phyloP scores from a whole-genome alignment of 345 rosid genomes.

The Citrus australasica region DNA sequence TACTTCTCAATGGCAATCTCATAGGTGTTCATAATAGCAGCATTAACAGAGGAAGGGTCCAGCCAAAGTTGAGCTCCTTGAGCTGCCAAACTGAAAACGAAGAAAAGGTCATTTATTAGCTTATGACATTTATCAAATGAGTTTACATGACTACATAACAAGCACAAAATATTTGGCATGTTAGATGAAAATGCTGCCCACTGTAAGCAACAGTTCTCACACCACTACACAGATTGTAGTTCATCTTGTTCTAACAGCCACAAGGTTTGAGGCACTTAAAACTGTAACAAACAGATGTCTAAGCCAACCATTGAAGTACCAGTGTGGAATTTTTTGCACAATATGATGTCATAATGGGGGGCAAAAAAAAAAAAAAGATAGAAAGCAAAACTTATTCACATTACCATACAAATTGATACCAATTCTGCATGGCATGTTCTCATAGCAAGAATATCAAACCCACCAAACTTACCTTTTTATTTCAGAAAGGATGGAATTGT shows the following conservation, averaged over 20 bases:
- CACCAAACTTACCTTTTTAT: conserved; percentile 57
- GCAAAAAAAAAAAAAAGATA: background rate
- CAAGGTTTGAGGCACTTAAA: background rate
- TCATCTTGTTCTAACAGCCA: background rate
- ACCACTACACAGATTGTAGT: background rate
- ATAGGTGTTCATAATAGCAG: conserved; percentile 76
- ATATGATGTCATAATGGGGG: background rate
- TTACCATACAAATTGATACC: background rate
- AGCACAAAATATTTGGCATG: background rate
- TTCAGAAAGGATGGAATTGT: conserved; percentile 68
- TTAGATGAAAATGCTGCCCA: background rate
- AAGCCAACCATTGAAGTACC: background rate
- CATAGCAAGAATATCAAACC: background rate
- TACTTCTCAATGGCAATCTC: conserved; percentile 54
- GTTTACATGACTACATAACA: background rate
- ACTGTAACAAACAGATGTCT: background rate
- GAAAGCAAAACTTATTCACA: background rate
- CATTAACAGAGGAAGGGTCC: conserved; percentile 77
- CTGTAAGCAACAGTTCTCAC: background rate
- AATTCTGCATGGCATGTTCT: background rate
- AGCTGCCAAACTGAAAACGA: conserved; percentile 60
- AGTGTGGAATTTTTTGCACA: background rate
- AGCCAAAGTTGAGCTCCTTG: conserved; percentile 75
- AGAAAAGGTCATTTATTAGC: conserved; percentile 10
- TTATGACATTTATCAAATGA: conserved; percentile 5